phyloP scores from a whole-genome alignment of 768 basidiomycete species.

The Collybia nuda region DNA sequence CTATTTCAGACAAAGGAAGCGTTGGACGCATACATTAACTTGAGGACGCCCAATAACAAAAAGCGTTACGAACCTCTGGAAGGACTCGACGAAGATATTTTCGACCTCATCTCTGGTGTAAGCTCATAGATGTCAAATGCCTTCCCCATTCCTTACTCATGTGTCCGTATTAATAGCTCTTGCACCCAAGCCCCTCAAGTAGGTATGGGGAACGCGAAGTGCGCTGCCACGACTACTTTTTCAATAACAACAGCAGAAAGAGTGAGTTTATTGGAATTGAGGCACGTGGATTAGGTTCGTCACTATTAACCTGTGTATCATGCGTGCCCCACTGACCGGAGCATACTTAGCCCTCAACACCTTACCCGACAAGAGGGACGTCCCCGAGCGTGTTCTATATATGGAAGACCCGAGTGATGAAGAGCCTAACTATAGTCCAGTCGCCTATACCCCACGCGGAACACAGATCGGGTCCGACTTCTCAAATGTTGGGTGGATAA shows the following conservation, averaged over 20 bases:
- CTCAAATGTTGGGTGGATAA: slow-evolving; percentile 25
- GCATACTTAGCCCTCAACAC: slow-evolving; percentile 7
- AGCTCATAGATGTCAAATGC: background rate
- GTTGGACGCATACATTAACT: slow-evolving; percentile 18
- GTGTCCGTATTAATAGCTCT: slow-evolving; percentile 12
- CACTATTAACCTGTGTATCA: background rate
- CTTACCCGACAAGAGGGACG: slow-evolving; percentile 6
- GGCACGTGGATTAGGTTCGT: slow-evolving; percentile 8
- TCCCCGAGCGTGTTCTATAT: slow-evolving; percentile 2
- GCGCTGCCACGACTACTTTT: slow-evolving; percentile 24
- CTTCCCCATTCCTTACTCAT: background rate
- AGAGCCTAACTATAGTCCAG: slow-evolving; percentile 16
- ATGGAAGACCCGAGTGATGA: slow-evolving; percentile 1
- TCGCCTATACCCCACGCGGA: slow-evolving; percentile 9
- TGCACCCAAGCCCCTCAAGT: slow-evolving; percentile 14
- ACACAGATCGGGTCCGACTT: background rate
- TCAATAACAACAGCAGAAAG: slow-evolving; percentile 4
- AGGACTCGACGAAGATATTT: slow-evolving; percentile 18
- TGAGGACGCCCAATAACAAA: slow-evolving; percentile 1
- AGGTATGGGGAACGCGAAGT: slow-evolving; percentile 15
- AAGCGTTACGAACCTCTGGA: slow-evolving; percentile 21
- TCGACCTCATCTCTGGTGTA: slow-evolving; percentile 31
- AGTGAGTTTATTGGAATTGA: slow-evolving; percentile 19
- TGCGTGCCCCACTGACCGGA: background rate
- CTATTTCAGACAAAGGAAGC: slow-evolving; percentile 30